Base-by-base conservation (phyloP, 164 flowering plant genomes). In the Vitis amurensis region DNA sequence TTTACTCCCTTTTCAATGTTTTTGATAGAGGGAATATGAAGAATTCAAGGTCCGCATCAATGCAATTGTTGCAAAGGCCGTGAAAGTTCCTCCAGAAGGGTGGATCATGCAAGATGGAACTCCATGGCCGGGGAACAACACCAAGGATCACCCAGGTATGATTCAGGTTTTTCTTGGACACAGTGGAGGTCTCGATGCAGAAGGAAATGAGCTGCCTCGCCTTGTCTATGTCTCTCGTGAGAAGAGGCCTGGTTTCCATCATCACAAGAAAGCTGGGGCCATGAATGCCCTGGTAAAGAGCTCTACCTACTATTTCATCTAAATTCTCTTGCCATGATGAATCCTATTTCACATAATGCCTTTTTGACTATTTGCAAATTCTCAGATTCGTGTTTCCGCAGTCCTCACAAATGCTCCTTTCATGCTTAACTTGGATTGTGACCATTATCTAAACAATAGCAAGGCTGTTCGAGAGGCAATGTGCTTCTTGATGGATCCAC, bases 71-170 rank as follows among this genome's bases (percentile, higher is more conserved):
- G 97, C 99, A 16, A 95, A 95, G 74, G 89, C 96, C 9, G 9
- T 63, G 55, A 93, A 91, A 71, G 90, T 80, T 61, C 99, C 99
- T 50, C 73, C 84, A 71, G 98, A 87, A 67, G 99, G 99, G 10
- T 95, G 99, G 99, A 91, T 90, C 66, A 93, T 95, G 99, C 91
- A 91, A 75, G 99, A 95, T 79, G 99, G 98, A 31, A 95, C 96
- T 10, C 99, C 97, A 63, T 93, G 99, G 99, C 99, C 98, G 1
- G 99, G 99, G 50, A 95, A 95, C 84, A 95, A 95, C 58, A 90
- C 94, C 0, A 83, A 72, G 70, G 99, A 95, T 77, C 99, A 95
- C 70, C 99, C 99, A 4, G 98, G 98, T 44, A 95, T 95, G 98
- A 95, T 93, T 76, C 99, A 95, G 77, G 97, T 95, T 14, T 93